Conservation (phyloP, 75 land plant species). For the Cryptomeria japonica region DNA sequence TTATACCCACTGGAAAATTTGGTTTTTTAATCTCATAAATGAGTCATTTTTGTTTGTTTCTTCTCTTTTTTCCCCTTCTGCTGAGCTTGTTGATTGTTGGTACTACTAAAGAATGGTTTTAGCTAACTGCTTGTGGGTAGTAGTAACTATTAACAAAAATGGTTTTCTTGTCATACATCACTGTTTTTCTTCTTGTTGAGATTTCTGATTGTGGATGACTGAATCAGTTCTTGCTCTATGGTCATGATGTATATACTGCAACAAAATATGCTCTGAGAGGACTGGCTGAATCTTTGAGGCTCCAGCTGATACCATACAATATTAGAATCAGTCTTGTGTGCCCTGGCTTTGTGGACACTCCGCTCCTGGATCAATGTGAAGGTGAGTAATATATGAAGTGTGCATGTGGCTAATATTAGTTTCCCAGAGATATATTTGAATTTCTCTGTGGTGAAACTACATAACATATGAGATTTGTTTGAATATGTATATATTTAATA, state of each 20-base stretch:
- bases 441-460: no score
- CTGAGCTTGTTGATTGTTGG: no score
- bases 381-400: neutral
- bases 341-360: slow-evolving; percentile 30
- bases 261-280: slow-evolving; percentile 30
- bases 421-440: no score
- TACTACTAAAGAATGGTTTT: neutral
- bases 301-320: slow-evolving; percentile 29
- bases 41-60: no score
- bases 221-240: slow-evolving; percentile 34
- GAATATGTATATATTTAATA: no score
- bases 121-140: neutral
- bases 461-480: no score
- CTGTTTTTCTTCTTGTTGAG: neutral
- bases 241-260: slow-evolving; percentile 24
- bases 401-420: neutral
- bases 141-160: no score
- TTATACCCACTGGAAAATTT: neutral
- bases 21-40: neutral
- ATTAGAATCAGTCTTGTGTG: slow-evolving; percentile 20
- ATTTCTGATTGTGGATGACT: neutral
- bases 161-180: neutral
- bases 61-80: no score
- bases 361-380: slow-evolving; percentile 25
- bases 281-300: slow-evolving; percentile 20